phyloP scores from a whole-genome alignment of 1,284 basidiomycete species.

The Porogramme epimiltina region DNA sequence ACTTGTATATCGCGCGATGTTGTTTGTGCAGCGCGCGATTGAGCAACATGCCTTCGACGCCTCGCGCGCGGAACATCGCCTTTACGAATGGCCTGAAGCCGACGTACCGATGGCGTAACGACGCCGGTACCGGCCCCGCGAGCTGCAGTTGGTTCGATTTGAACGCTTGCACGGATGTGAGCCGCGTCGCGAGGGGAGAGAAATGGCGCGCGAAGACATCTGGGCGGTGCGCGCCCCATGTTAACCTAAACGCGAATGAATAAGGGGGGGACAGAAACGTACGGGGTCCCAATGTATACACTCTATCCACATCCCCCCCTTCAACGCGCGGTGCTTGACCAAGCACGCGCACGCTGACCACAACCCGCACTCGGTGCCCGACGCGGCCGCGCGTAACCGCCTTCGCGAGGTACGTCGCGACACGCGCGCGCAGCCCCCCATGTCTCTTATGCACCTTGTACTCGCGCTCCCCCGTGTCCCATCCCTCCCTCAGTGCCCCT shows the following conservation, averaged over 20 bases:
- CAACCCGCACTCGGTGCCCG: slow-evolving; percentile 29
- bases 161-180: slow-evolving; percentile 32
- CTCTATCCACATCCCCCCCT: slow-evolving; percentile 36
- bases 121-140: slow-evolving; percentile 43
- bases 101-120: slow-evolving; percentile 48
- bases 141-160: slow-evolving; percentile 49
- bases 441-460: slow-evolving; percentile 36
- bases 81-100: slow-evolving; percentile 46
- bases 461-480: slow-evolving; percentile 26
- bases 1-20: slow-evolving; percentile 46
- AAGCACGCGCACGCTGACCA: slow-evolving; percentile 38
- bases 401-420: slow-evolving; percentile 33
- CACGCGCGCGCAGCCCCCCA: slow-evolving; percentile 35
- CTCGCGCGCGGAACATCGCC: slow-evolving; percentile 42
- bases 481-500: slow-evolving; percentile 31
- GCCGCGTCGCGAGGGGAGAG: slow-evolving; percentile 33
- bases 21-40: slow-evolving; percentile 45
- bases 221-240: slow-evolving; percentile 7
- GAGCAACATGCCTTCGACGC: slow-evolving; percentile 40
- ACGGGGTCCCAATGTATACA: slow-evolving; percentile 43
- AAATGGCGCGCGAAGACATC: slow-evolving; percentile 36
- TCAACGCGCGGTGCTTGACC: slow-evolving; percentile 25
- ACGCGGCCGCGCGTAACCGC: slow-evolving; percentile 26
- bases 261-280: slow-evolving; percentile 24
- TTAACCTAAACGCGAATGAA: neutral